Evolutionary conservation across 805 yeast genomes (phyloP), one percentile per base, ranked within the genome.

Genomic region (Cyberlindnera xishuangbannaensis): DNA sequence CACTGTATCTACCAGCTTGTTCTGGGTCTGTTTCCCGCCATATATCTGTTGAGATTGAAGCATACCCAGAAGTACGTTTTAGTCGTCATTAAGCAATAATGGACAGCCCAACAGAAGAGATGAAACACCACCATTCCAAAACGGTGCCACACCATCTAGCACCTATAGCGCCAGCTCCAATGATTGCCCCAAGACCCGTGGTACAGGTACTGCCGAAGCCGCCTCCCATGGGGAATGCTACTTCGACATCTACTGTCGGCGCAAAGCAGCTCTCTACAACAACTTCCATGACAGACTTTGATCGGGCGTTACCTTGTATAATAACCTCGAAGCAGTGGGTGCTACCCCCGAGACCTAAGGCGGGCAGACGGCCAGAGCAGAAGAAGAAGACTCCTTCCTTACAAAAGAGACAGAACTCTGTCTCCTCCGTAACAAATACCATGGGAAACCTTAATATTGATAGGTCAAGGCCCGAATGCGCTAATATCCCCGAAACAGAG

Each of bases 261-360:
- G 27, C 37, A 10, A 34, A 31, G 17, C 33, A 28, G 3, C 18
- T 33, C 16, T 21, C 44, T 9, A n/a, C 30, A 6, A 11, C 34
- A 5, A 22, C 30, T 2, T 15, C 37, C 4, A 18, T 16, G 10
- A 15, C 34, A 7, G 30, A 33, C 22, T 7, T 27, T 31, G 36
- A 30, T 32, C 27, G 25, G 22, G 15, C 33, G 6, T 17, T 36
- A 8, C 47, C 48, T 3, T 41, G 48, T 15, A 42, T 45, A 27
- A 45, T 47, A 47, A 78, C 90, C 2, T 77, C 85, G 29, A 79
- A 78, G 48, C 78, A 75, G 51, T 84, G 90, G 88, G 86, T 81
- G 7, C 61, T 83, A 19, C 95, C 94, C 3, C 94, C 94, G 9
- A 65, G 92, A 44, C 92, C 94, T 12, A 80, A 83, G 44, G 82